These are phyloP conservation scores for Tilletia setariae DNA, from an alignment of 1,284 basidiomycete species.

Conservation along the genomic window DNA sequence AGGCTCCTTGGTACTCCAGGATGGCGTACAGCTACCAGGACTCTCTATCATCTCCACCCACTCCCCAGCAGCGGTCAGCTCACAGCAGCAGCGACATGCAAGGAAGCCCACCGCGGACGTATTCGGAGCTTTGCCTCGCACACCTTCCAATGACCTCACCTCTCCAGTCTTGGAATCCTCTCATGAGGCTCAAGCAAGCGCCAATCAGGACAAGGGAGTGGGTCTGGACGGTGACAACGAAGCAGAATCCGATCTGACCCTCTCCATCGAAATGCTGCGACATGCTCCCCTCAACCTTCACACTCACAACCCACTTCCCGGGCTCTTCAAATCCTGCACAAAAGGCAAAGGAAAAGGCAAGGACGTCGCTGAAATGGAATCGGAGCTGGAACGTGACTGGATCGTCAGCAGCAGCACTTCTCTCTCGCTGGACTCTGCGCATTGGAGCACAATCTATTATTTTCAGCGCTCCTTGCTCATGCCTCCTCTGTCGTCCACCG, in stretches of 20 bases:
- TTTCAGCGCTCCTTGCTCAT: not conserved
- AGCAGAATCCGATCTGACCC: constrained; percentile 3
- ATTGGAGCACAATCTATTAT: constrained; percentile 14
- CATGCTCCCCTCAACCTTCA: constrained; percentile 5
- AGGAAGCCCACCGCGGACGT: not conserved
- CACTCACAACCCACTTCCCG: not conserved
- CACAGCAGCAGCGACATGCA: not conserved
- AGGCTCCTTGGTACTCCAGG: not conserved
- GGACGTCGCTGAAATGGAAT: too few species aligned
- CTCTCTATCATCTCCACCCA: constrained; percentile 12
- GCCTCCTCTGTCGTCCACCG: not conserved
- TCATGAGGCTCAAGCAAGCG: not conserved
- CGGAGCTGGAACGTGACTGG: not conserved
- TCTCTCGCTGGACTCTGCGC: constrained; percentile 11
- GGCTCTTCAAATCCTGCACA: not conserved
- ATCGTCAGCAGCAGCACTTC: constrained; percentile 1
- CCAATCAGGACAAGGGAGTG: not conserved
- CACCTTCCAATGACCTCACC: too few species aligned
- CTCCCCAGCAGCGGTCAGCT: not conserved
- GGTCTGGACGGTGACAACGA: not conserved
- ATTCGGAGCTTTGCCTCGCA: not conserved
- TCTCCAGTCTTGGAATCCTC: too few species aligned
- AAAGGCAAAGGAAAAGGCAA: too few species aligned
- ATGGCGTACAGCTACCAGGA: not conserved
- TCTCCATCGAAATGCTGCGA: constrained; percentile 5